Evolutionary conservation across 2,329 filamentous ascomycete species (phyloP).

Genomic region (Talaromyces sp.): DNA sequence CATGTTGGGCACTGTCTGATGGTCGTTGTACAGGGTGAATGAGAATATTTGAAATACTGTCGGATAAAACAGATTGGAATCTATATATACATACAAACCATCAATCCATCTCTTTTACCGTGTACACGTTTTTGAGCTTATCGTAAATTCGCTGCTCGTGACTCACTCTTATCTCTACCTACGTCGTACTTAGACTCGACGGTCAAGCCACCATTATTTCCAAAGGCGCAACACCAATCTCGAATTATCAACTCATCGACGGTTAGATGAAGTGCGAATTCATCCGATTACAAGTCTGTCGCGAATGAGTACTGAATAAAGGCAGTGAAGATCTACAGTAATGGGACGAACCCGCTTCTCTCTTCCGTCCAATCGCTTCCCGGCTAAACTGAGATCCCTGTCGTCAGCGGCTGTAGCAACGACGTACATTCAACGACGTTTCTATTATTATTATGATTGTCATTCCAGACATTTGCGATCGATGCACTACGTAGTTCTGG

Average conservation of each 20-base stretch:
- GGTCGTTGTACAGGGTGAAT: neutral
- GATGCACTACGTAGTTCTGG: neutral
- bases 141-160: neutral
- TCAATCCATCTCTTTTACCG: too few relatives aligned
- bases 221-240: neutral
- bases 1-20: neutral
- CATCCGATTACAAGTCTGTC: neutral
- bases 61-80: conserved; percentile 5
- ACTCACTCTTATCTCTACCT: neutral
- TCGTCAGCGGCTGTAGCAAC: conserved; percentile 10
- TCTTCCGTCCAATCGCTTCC: conserved; percentile 8
- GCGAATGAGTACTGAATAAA: neutral
- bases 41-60: neutral
- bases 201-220: neutral
- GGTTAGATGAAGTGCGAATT: neutral
- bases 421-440: neutral
- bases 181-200: too few relatives aligned
- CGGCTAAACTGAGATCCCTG: neutral
- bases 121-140: neutral
- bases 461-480: neutral
- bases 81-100: neutral
- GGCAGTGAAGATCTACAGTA: neutral
- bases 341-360: conserved; percentile 10
- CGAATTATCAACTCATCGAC: neutral
- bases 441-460: neutral